Evolutionary conservation across 2,329 filamentous ascomycete species (phyloP), one percentile per base, ranked within the genome.

Genomic region (Teratosphaeria viscida): DNA sequence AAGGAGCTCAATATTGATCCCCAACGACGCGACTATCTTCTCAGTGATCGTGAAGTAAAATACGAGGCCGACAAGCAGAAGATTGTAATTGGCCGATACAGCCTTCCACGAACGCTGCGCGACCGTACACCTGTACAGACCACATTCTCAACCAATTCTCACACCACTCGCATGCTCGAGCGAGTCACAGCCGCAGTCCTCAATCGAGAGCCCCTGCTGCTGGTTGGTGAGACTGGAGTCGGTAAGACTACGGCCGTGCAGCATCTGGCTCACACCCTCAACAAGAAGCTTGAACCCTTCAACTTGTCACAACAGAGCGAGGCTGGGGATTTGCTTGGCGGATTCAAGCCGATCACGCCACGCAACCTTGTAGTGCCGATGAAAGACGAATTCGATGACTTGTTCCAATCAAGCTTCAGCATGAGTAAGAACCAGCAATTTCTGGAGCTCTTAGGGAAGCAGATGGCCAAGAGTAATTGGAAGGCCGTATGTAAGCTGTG

Each of bases 291-390:
- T 12, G 88, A 91, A 0, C 90, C 92, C 2, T 91, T 99, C 70
- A 99, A 99, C 70, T 74, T 99, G 71, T 99, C 94, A 0, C 95
- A 99, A 71, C 95, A 99, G 72, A 97, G 92, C 69, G 95, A 99
- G 74, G 92, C 89, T 49, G 89, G 92, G n/a, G 94, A 99, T 76
- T 78, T 99, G 12, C 79, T 99, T 0, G 95, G 94, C 67, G 94
- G 94, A 0, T 97, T 95, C 78, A 99, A 99, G 72, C 94, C 94
- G 0, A 88, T 99, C 61, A 96, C 92, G 70, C 84, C 94, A 52
- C 85, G 92, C 65, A 95, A 86, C 62, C 80, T 97, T 59, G 88
- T 94, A 0, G 83, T 96, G 43, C 92, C 94, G 0, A 77, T 99
- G 69, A 90, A 95, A 67, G 94, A 97, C 66, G 90, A 95, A 63